Evolutionary conservation across 768 basidiomycete species (phyloP).

Genomic region (Agaricus blazei): DNA sequence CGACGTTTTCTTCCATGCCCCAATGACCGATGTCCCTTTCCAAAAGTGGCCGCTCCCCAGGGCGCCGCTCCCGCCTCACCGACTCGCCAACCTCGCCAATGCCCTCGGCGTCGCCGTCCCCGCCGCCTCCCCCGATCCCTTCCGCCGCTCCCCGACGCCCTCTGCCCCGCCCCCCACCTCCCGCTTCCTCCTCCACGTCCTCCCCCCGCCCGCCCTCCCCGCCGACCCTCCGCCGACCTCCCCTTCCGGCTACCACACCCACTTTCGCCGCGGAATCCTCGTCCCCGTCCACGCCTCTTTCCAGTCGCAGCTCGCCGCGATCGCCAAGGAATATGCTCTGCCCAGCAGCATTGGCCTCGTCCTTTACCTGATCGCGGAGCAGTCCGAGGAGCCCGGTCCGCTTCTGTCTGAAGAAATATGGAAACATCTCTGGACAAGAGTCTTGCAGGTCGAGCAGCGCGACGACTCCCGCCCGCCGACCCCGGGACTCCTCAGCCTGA

Average conservation of each 20-base stretch:
- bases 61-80: constrained; percentile 67
- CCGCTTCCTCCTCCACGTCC: constrained; percentile 75
- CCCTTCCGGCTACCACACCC: constrained; percentile 73
- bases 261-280: constrained; percentile 81
- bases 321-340: constrained; percentile 90
- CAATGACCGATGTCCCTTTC: constrained; percentile 5
- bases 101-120: constrained; percentile 65
- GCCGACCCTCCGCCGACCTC: constrained; percentile 54
- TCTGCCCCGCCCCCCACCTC: constrained; percentile 44
- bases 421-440: constrained; percentile 80
- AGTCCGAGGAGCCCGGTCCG: constrained; percentile 61
- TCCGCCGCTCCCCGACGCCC: constrained; percentile 48
- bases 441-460: constrained; percentile 53
- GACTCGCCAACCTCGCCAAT: constrained; percentile 80
- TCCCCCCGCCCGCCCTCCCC: constrained; percentile 71
- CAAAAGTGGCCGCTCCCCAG: constrained; percentile 60
- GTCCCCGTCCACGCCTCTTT: constrained; percentile 82
- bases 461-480: constrained; percentile 36
- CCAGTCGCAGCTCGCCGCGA: constrained; percentile 77
- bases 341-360: constrained; percentile 82
- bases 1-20: neutral
- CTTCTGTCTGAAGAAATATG: constrained; percentile 84
- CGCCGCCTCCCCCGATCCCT: constrained; percentile 26
- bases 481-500: constrained; percentile 32
- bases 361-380: constrained; percentile 63